Evolutionary conservation across 108 stramenopile species (phyloP), one percentile per base, ranked within the genome.

Genomic region (Nitzschia sp.): DNA sequence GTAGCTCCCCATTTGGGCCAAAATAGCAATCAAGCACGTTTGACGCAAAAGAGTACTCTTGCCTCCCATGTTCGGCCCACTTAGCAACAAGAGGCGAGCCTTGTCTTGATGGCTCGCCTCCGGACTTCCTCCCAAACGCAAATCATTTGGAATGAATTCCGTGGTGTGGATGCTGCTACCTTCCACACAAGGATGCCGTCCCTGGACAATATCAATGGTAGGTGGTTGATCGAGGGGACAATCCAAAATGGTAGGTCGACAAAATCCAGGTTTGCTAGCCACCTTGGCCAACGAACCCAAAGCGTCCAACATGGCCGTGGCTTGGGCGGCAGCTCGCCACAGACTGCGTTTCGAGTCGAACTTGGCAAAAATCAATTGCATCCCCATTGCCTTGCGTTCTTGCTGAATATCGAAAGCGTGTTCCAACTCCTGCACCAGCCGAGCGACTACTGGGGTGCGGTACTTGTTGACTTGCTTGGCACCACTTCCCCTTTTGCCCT

Each of bases 21-120:
- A 71, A 63, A 99, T 95, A 21, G 94, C 77, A 41, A 97, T 85
- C 56, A 99, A 77, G 68, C 98, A 98, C 26, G 97, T 98, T 77
- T 99, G 98, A 21, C 99, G 88, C 3, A 99, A 88, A 46, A 98
- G 72, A 1, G 99, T 99, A 34, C 78, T 81, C 75, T 99, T 99
- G 25, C 98, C 98, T 58, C 91, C 91, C 98, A 99, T 99, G 80
- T 99, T 99, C 4, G 97, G 97, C 31, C 99, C 99, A 38, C 82
- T 86, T 25, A 99, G 86, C 19, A 99, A 85, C 27, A 99, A 84
- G 53, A 96, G 75, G 16, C 81, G 66, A 6, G 66, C 66, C 3
- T 81, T 38, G 2, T 81, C 75, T 44, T 70, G 69, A 5, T 61
- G 38, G 45, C 41, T 16, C 16, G 25, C 73, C 55, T 16, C 31